Evolutionary conservation across 441 rosid genomes (phyloP).

Genomic region (Erysimum pusillum): DNA sequence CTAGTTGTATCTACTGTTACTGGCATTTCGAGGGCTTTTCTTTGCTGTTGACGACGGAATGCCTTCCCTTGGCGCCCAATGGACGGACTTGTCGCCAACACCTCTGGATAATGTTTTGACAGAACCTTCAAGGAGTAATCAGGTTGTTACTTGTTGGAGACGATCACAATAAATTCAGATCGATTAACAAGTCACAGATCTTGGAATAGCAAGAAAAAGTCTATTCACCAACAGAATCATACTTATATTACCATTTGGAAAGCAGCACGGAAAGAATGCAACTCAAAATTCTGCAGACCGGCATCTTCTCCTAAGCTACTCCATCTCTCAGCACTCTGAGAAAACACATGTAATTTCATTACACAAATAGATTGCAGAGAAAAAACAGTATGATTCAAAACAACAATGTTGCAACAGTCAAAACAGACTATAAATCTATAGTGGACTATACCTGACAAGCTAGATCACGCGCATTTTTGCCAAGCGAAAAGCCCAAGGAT

Average conservation of each 20-base stretch:
- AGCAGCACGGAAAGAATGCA: constrained; percentile 91
- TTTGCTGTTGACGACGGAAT: constrained; percentile 76
- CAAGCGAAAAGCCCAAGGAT: constrained; percentile 62
- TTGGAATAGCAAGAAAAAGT: background rate
- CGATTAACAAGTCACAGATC: constrained; percentile 1
- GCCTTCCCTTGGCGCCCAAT: constrained; percentile 97
- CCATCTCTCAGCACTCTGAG: constrained; percentile 97
- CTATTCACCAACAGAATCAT: constrained; percentile 26
- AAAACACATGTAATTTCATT: constrained; percentile 27
- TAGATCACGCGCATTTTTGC: constrained; percentile 79
- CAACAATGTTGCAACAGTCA: constrained; percentile 17
- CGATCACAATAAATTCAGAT: background rate
- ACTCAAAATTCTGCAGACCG: constrained; percentile 83
- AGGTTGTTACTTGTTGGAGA: constrained; percentile 34
- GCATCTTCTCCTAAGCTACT: constrained; percentile 70
- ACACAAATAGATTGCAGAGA: background rate
- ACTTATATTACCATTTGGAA: constrained; percentile 77
- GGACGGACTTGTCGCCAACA: constrained; percentile 69
- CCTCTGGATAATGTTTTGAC: constrained; percentile 73
- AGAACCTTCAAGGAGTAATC: constrained; percentile 67
- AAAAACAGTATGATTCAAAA: constrained; percentile 7
- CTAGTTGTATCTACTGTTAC: constrained; percentile 39
- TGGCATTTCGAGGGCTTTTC: constrained; percentile 53
- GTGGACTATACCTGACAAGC: constrained; percentile 81
- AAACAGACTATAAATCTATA: background rate